Base-by-base conservation (phyloP, 192 early-diverging fungal species). In the Oehlia diaphana region DNA sequence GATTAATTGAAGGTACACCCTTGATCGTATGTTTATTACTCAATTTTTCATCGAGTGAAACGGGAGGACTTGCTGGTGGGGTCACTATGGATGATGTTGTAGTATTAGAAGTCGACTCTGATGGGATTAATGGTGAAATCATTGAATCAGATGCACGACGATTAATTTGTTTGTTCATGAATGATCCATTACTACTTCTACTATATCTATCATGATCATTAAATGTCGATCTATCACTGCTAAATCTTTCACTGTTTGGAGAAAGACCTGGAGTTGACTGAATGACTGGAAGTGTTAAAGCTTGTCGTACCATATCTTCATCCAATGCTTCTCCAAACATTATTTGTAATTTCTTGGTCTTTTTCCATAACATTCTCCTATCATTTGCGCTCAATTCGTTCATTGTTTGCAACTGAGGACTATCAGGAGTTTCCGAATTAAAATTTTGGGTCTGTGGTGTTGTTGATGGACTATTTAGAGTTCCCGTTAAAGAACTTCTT, bases 331-430 rank as follows among this genome's bases (percentile, higher is more conserved):
- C 81, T 23, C 85, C 85, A 0, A 86, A 37, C 12, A 86, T 35
- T 26, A 71, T 79, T 49, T 79, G 47, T 19, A 86, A 74, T 50
- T 86, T 86, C 72, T 81, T 86, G 64, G 70, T 86, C 7, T 83
- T 74, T 61, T 84, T 86, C 80, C 75, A 82, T 13, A 86, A 70
- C 14, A 81, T 71, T 5, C 83, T 67, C 66, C 83, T 65, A 35
- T 86, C 82, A 50, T 75, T 68, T 37, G 75, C 21, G 6, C 81
- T 82, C 39, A 86, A 71, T 16, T 86, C 79, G 68, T 86, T 86
- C 19, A 39, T 37, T 67, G 76, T 67, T 28, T 50, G 42, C n/a
- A 73, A 31, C 9, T 73, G 39, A 21, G 19, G 19, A 37, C 8
- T 69, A 69, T 69, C 35, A 69, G 4, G 12, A 6, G n/a, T 37